A percentile compares a stretch with the other conserved stretches of the same genome.
Evolutionary conservation across 2,329 filamentous ascomycete genomes (phyloP).

Genomic region (Alternaria novae-zelandiae): DNA sequence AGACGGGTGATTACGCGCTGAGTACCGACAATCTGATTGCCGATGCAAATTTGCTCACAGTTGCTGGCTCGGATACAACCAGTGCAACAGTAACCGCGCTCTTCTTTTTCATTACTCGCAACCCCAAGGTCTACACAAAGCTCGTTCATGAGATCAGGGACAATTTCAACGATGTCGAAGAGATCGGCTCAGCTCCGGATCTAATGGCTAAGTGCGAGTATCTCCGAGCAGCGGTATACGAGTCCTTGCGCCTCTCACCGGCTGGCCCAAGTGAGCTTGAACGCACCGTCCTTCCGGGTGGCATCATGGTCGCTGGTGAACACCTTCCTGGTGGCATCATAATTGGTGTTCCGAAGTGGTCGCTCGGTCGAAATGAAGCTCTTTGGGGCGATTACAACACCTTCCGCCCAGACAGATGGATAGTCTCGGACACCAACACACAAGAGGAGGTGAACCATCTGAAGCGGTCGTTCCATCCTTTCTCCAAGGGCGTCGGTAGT

Average conservation of each 20-base stretch:
- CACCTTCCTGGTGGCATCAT: slow-evolving; percentile 20
- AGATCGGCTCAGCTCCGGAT: slow-evolving; percentile 12
- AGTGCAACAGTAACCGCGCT: slow-evolving; percentile 8
- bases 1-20: slow-evolving; percentile 44
- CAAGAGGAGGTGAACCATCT: slow-evolving; percentile 15
- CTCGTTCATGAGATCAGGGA: slow-evolving; percentile 19
- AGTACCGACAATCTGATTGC: slow-evolving; percentile 44
- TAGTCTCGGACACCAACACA: slow-evolving; percentile 13
- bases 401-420: slow-evolving; percentile 27
- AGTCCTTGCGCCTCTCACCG: slow-evolving; percentile 21
- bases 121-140: slow-evolving; percentile 11
- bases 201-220: slow-evolving; percentile 15
- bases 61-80: slow-evolving; percentile 24
- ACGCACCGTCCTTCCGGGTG: slow-evolving; percentile 22
- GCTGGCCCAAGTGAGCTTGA: slow-evolving; percentile 20
- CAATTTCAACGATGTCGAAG: slow-evolving; percentile 10
- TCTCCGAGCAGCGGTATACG: slow-evolving; percentile 23
- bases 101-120: slow-evolving; percentile 21
- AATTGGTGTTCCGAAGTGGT: slow-evolving; percentile 23
- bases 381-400: slow-evolving; percentile 20
- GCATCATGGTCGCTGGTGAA: slow-evolving; percentile 18
- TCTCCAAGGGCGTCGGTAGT: slow-evolving; percentile 28
- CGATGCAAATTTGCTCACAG: slow-evolving; percentile 19
- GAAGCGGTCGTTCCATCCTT: slow-evolving; percentile 20
- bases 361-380: slow-evolving; percentile 23